A percentile compares a stretch with the other conserved stretches of the same genome.
Evolutionary conservation across 768 basidiomycete genomes (phyloP).

Genomic region (Tylopilus subfusipes): DNA sequence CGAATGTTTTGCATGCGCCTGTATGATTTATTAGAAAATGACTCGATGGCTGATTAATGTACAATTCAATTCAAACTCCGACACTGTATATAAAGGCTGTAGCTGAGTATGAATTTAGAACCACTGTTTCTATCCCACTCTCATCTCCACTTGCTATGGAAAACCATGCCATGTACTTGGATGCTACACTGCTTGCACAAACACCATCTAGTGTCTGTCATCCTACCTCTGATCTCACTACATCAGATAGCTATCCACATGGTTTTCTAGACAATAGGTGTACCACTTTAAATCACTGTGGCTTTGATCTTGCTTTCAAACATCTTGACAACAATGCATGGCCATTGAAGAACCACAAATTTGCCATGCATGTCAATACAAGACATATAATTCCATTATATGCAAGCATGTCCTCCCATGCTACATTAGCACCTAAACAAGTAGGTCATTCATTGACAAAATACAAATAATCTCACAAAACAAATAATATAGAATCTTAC

Average conservation of each 20-base stretch:
- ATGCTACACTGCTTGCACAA: background rate
- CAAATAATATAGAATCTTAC: background rate
- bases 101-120: background rate
- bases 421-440: background rate
- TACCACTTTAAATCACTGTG: background rate
- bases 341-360: constrained; percentile 1
- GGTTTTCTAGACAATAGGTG: constrained; percentile 4
- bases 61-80: constrained; percentile 16
- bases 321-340: background rate
- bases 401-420: background rate
- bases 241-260: background rate
- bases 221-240: background rate
- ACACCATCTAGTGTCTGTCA: background rate
- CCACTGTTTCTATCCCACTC: background rate
- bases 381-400: constrained; percentile 9
- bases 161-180: constrained; percentile 6
- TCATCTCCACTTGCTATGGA: background rate
- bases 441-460: background rate
- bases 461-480: background rate
- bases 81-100: constrained; percentile 5
- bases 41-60: constrained; percentile 1
- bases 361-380: constrained; percentile 18
- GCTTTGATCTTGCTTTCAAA: background rate
- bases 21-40: no score
- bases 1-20: no score